Conservation (phyloP, 2,329 filamentous ascomycete species). For the Falciphora oryzae region DNA sequence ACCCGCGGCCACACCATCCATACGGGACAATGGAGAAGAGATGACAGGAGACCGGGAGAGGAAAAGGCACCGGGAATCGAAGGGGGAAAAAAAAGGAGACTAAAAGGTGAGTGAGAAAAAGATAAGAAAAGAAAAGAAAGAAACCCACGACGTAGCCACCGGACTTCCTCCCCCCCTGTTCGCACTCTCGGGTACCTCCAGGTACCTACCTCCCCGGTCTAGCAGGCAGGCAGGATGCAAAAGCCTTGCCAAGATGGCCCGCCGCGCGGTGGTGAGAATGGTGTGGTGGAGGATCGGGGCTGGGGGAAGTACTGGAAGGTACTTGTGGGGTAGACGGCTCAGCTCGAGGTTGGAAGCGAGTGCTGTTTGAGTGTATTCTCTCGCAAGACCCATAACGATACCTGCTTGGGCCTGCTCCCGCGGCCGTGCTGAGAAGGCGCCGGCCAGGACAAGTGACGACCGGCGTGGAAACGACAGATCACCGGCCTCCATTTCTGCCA, state of each 20-base stretch:
- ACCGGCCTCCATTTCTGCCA: neutral
- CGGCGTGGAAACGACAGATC: neutral
- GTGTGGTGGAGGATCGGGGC: neutral
- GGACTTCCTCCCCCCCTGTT: neutral
- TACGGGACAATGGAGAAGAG: neutral
- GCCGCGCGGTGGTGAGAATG: too few relatives aligned
- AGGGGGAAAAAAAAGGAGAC: neutral
- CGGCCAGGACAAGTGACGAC: neutral
- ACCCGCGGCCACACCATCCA: neutral
- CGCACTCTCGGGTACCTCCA: neutral
- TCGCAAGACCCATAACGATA: too few relatives aligned
- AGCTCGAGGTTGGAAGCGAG: neutral
- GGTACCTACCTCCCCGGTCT: neutral
- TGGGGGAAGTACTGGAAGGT: neutral
- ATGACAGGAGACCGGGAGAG: neutral
- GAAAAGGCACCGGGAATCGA: neutral
- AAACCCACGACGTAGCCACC: neutral
- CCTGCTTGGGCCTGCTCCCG: too few relatives aligned
- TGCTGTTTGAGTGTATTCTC: neutral
- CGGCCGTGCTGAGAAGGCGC: neutral
- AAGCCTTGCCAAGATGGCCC: neutral
- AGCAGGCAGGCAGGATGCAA: neutral
- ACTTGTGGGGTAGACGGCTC: neutral
- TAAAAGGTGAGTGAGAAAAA: neutral
- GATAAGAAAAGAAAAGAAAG: conserved; percentile 3